Evolutionary conservation across 2,329 filamentous ascomycete genomes (phyloP).

Genomic region (Lasiodiplodia sp.): DNA sequence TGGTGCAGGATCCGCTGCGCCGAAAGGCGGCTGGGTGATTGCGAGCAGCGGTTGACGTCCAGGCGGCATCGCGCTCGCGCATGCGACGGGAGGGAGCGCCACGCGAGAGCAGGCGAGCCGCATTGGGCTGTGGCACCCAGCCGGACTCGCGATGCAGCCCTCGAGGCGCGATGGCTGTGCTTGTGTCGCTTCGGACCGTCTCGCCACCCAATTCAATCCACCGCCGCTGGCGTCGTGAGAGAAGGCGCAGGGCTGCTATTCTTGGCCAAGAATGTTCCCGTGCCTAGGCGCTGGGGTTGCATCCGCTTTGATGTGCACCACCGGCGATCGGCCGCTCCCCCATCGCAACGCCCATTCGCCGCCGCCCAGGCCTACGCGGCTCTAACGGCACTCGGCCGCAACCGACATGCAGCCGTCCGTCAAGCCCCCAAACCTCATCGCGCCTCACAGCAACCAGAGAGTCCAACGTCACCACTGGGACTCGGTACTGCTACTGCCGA

Average conservation of each 20-base stretch:
- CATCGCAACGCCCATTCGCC: slow-evolving; percentile 17
- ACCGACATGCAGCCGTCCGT: slow-evolving; percentile 15
- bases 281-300: slow-evolving; percentile 17
- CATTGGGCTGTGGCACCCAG: neutral
- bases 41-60: slow-evolving; percentile 6
- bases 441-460: neutral
- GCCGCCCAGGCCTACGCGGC: slow-evolving; percentile 17
- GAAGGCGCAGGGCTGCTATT: slow-evolving; percentile 17
- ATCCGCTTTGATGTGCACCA: slow-evolving; percentile 18
- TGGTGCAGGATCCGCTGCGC: neutral
- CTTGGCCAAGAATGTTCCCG: slow-evolving; percentile 17
- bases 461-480: neutral
- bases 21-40: slow-evolving; percentile 19
- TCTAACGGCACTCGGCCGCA: slow-evolving; percentile 24
- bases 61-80: neutral
- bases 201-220: slow-evolving; percentile 19
- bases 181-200: slow-evolving; percentile 16
- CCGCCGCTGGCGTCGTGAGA: neutral
- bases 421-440: neutral
- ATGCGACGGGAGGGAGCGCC: neutral
- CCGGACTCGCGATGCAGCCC: neutral
- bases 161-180: slow-evolving; percentile 21
- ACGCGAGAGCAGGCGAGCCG: slow-evolving; percentile 4
- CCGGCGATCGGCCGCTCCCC: slow-evolving; percentile 19
- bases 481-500: neutral